Evolutionary conservation across 2,329 filamentous ascomycete genomes (phyloP), one percentile per base, ranked within the genome.

Genomic region (Colletotrichum agaves): DNA sequence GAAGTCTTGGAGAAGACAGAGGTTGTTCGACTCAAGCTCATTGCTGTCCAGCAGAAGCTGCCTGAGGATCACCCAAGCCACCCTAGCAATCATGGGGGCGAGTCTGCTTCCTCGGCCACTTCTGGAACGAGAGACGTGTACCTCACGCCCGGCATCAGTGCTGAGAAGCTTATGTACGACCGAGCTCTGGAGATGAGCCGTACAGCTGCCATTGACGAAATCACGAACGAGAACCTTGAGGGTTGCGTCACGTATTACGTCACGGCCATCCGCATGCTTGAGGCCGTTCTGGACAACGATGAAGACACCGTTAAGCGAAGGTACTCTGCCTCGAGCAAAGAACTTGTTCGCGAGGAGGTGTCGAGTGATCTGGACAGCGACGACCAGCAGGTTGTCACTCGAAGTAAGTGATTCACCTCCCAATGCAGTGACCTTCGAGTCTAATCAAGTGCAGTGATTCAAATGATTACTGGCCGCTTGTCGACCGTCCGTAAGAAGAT

Each of bases 141-240:
- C 53, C 85, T 99, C 27, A 97, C 93, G 13, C 89, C 93, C 2
- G 96, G 95, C 1, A 90, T 98, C 63, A 98, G 94, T 21, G 96
- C 96, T 0, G 96, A 98, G 81, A 97, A 94, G 80, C 84, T 99
- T 50, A 98, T 99, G 94, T 99, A 98, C 76, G 96, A 99, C 73
- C 92, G 96, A 52, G 96, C 96, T 0, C 83, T 98, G 21, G 96
- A 99, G 78, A 98, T 99, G 96, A 98, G 94, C 77, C 90, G 94
- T 59, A 90, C 93, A 4, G 95, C 96, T 7, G 96, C 96, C 7
- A 96, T 98, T 75, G 97, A 97, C 73, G 96, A 99, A 80, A 92
- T 99, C 56, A 93, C 96, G 2, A 94, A 95, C 64, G 93, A 96
- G 70, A 94, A 98, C 77, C 83, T 98, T 23, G 81, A 84, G 0